phyloP scores from a whole-genome alignment of 2,329 filamentous ascomycete genomes.

The Aspergillus jensenii region DNA sequence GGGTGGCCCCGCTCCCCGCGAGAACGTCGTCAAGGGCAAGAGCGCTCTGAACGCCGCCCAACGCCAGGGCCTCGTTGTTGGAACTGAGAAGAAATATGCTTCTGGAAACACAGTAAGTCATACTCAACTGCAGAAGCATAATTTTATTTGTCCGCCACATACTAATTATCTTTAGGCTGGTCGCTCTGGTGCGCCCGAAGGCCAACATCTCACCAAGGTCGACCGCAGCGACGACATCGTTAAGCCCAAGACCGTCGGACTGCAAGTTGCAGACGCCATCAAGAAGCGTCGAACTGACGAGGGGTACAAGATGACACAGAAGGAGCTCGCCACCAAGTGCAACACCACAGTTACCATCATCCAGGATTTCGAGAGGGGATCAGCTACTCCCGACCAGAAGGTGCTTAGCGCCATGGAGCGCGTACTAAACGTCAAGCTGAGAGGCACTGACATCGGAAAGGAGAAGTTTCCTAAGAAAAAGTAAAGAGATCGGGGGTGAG shows the following conservation, averaged over 20 bases:
- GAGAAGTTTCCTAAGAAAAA: constrained; percentile 80
- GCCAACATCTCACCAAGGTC: constrained; percentile 95
- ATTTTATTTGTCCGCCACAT: not conserved
- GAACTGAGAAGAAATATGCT: constrained; percentile 88
- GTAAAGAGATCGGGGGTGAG: constrained; percentile 37
- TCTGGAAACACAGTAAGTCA: constrained; percentile 74
- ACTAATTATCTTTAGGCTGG: constrained; percentile 38
- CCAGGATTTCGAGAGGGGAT: constrained; percentile 81
- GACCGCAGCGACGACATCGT: constrained; percentile 97
- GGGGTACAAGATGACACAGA: constrained; percentile 95
- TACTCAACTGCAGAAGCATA: not conserved
- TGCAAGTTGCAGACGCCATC: constrained; percentile 79
- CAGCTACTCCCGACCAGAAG: constrained; percentile 79
- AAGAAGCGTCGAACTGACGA: constrained; percentile 73
- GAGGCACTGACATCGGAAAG: constrained; percentile 80
- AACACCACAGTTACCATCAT: constrained; percentile 81
- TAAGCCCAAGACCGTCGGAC: constrained; percentile 89
- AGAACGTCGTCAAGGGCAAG: constrained; percentile 87
- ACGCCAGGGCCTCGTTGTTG: constrained; percentile 71
- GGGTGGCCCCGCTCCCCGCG: constrained; percentile 65
- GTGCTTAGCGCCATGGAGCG: constrained; percentile 75
- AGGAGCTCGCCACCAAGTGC: constrained; percentile 79
- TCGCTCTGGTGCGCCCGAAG: constrained; percentile 61
- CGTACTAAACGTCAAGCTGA: constrained; percentile 82
- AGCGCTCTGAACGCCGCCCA: constrained; percentile 84